Conservation (phyloP, 1,284 basidiomycete genomes). For the Malassezia caprae region DNA sequence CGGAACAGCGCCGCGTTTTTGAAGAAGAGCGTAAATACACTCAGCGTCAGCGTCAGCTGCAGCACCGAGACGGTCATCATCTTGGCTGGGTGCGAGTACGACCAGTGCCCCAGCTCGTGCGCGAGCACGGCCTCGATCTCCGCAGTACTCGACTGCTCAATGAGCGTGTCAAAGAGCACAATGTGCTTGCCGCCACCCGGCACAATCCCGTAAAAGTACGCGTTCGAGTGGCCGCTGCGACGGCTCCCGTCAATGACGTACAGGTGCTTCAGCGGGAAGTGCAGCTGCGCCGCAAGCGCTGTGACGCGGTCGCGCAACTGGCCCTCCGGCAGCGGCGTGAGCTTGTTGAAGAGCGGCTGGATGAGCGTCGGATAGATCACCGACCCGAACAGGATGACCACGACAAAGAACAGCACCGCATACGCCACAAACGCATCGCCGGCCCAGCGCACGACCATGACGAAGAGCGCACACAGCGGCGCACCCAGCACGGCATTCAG, state of each 20-base stretch:
- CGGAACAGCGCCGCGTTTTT: constrained; percentile 64
- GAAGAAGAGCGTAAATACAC: constrained; percentile 82
- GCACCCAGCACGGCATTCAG: constrained; percentile 68
- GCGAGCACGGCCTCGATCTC: constrained; percentile 51
- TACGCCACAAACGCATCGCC: constrained; percentile 53
- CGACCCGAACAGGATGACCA: constrained; percentile 62
- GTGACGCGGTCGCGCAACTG: constrained; percentile 37
- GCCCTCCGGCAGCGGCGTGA: constrained; percentile 62
- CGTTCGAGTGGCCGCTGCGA: constrained; percentile 84
- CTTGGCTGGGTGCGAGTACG: constrained; percentile 68
- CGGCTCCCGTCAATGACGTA: constrained; percentile 97
- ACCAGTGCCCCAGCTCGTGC: constrained; percentile 69
- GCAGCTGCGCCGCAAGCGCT: constrained; percentile 52
- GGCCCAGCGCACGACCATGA: constrained; percentile 83
- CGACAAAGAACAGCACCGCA: constrained; percentile 40
- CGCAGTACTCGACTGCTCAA: constrained; percentile 74
- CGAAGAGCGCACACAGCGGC: constrained; percentile 75
- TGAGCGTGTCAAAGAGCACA: constrained; percentile 87
- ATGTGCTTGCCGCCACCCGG: constrained; percentile 51
- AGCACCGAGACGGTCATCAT: constrained; percentile 73
- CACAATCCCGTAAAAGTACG: constrained; percentile 51
- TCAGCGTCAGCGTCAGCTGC: constrained; percentile 75
- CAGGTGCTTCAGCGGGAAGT: constrained; percentile 85
- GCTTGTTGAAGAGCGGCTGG: constrained; percentile 92
- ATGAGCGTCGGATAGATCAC: constrained; percentile 59